Evolutionary conservation across 768 basidiomycete species (phyloP).

Genomic region (Glaciozyma antarctica): DNA sequence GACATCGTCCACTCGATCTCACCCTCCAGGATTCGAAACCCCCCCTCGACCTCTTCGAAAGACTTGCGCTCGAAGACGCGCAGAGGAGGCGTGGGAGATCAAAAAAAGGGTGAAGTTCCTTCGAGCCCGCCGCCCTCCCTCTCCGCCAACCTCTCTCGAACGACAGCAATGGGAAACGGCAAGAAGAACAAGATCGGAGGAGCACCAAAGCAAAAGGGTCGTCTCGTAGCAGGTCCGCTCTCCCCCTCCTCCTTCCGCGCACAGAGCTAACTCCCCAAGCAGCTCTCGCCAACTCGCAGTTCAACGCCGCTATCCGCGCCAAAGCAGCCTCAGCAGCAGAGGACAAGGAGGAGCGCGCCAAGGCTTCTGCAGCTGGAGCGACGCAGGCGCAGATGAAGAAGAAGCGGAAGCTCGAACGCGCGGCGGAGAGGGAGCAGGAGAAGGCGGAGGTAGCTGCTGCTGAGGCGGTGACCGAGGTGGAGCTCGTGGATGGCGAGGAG

Average conservation of each 20-base stretch:
- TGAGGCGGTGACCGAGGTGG: background rate
- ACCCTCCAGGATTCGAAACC: too few species aligned
- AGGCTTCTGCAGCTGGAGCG: background rate
- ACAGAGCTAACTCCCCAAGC: too few species aligned
- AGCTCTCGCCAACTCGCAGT: background rate
- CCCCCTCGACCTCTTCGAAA: too few species aligned
- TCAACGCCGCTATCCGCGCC: background rate
- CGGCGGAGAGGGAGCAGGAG: background rate
- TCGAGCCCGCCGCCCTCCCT: too few species aligned
- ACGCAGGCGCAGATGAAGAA: background rate
- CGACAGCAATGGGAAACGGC: background rate
- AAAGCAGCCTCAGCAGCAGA: background rate
- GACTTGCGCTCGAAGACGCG: too few species aligned
- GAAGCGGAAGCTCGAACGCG: constrained; percentile 3
- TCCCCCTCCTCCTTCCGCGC: background rate
- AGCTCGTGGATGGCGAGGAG: background rate
- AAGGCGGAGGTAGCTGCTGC: background rate
- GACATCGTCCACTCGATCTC: too few species aligned
- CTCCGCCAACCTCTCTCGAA: too few species aligned
- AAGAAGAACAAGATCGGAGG: constrained; percentile 5
- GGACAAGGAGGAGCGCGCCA: background rate
- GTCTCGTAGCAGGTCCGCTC: background rate
- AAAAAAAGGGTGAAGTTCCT: too few species aligned
- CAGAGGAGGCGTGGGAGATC: too few species aligned
- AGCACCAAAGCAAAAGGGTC: background rate